Conservation (phyloP, 345 rosid species). For the Ceriops tagal region DNA sequence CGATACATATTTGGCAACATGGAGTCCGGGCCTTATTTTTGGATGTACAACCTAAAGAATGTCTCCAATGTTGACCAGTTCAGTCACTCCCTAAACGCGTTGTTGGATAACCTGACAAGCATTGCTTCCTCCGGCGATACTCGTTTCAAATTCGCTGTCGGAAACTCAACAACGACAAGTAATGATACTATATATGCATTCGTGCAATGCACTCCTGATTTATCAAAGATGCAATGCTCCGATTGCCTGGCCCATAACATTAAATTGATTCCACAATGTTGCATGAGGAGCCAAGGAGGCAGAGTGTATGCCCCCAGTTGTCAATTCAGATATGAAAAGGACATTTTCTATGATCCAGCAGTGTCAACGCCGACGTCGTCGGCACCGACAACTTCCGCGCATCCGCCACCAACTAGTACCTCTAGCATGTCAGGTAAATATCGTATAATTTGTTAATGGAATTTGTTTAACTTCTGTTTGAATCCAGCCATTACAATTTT, state of each 20-base stretch:
- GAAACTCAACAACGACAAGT: not conserved
- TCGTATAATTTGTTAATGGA: no score
- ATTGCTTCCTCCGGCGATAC: slow-evolving; percentile 24
- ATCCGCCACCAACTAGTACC: not conserved
- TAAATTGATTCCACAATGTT: slow-evolving; percentile 20
- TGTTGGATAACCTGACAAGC: slow-evolving; percentile 12
- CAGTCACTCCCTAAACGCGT: slow-evolving; percentile 3
- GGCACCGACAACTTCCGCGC: not conserved
- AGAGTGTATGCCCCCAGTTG: slow-evolving; percentile 42
- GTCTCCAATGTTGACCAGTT: slow-evolving; percentile 12
- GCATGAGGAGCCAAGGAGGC: slow-evolving; percentile 25
- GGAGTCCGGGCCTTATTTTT: not conserved
- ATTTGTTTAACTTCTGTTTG: no score
- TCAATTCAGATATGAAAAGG: slow-evolving; percentile 35
- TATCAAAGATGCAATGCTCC: slow-evolving; percentile 20
- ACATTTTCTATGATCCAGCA: slow-evolving; percentile 21
- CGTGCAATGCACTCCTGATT: slow-evolving; percentile 43
- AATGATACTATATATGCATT: slow-evolving; percentile 25
- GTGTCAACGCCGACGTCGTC: not conserved
- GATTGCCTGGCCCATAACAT: slow-evolving; percentile 16
- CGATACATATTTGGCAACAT: not conserved
- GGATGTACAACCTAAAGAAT: not conserved
- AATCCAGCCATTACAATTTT: no score
- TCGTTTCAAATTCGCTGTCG: slow-evolving; percentile 19
- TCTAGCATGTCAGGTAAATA: not conserved